A percentile compares a stretch with the other conserved stretches of the same genome.
Conservation (phyloP, 2,329 filamentous ascomycete species). For the Alternaria sp. region DNA sequence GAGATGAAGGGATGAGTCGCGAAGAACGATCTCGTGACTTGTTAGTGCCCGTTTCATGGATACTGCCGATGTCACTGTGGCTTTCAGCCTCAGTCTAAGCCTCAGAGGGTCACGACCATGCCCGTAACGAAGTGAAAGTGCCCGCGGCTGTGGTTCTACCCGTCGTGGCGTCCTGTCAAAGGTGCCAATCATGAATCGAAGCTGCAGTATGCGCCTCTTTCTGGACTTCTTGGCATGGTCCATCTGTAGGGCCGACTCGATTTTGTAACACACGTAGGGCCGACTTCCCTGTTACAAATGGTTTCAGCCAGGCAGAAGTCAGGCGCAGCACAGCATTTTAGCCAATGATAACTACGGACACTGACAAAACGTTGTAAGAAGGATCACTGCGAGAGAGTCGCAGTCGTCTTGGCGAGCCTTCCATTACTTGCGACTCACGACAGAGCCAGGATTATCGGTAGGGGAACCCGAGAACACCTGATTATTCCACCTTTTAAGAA, state of each 20-base stretch:
- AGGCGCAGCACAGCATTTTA: background rate
- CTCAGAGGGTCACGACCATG: background rate
- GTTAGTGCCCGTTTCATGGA: background rate
- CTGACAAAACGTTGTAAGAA: background rate
- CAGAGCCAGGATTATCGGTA: background rate
- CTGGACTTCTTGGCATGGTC: background rate
- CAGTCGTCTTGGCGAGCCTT: background rate
- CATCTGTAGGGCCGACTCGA: background rate
- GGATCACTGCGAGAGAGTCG: background rate
- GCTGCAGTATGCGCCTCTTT: background rate
- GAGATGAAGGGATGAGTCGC: background rate
- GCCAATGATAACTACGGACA: background rate
- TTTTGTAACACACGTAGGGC: background rate
- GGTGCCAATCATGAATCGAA: background rate
- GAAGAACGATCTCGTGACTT: background rate
- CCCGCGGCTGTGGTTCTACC: background rate
- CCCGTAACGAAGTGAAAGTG: background rate
- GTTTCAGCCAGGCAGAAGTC: background rate
- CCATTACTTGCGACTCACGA: background rate
- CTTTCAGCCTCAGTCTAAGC: background rate
- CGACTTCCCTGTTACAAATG: background rate
- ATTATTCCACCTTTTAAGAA: background rate
- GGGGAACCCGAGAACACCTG: background rate
- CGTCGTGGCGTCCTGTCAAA: background rate
- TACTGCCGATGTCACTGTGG: background rate